Evolutionary conservation across 1,284 basidiomycete species (phyloP), one percentile per base, ranked within the genome.

Genomic region (Puccinia triticina): DNA sequence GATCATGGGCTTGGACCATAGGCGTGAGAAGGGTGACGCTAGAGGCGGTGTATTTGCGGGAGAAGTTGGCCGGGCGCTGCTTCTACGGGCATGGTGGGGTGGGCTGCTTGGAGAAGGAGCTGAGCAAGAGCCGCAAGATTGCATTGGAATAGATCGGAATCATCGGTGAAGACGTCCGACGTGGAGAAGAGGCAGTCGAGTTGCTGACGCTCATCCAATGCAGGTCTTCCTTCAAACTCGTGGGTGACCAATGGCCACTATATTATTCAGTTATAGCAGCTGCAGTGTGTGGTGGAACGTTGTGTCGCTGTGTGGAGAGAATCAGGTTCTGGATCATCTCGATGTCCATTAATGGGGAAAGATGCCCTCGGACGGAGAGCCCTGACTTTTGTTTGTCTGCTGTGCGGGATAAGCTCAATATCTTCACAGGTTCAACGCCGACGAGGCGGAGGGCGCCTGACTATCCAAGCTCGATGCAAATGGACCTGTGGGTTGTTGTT

Each of bases 291-390:
- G 32, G 23, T 8, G 26, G 53, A 11, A 26, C 21, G 37, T 75
- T 37, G 5, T 75, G 73, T 18, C 23, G 73, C n/a, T 37, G 73
- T 1, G 55, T 75, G 1, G 55, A 29, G 29, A 75, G 37, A 32
- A 75, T 26, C 50, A 75, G 37, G 55, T 61, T 75, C 23, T 75
- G 50, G 37, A 75, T 75, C 40, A 37, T 75, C 55, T 75, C 73
- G 16, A 75, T 50, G 55, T 75, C 73, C 73, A 75, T 75, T 7
- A 40, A 37, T n/a, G 55, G 55, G 18, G 73, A 55, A 2, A 75
- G 55, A 61, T 55, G 55, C 10, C 73, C 55, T 61, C 73, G 18
- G 7, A 75, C 55, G 32, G 73, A 59, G 40, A 61, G 73, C n/a
- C 34, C 34, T 16, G 37, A n/a, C 21, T 40, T 59, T 8, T 37